Conservation (phyloP, 805 yeast genomes). For the Cyberlindnera suaveolens region DNA sequence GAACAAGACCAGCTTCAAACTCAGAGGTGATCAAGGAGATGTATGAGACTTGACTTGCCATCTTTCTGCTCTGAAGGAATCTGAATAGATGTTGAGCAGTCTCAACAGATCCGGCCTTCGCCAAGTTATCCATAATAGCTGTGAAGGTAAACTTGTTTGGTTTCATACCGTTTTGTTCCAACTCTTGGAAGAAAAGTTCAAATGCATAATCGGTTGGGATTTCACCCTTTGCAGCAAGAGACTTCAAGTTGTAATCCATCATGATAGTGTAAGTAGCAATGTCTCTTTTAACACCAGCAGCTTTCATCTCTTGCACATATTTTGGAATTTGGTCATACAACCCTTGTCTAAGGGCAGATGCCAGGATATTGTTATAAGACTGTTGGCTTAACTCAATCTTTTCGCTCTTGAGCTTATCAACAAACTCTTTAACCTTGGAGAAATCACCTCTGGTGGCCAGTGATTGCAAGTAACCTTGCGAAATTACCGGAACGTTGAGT, state of each 20-base stretch:
- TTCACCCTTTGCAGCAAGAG: conserved; percentile 36
- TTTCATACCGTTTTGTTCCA: conserved; percentile 32
- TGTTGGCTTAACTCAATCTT: conserved; percentile 38
- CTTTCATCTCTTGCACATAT: conserved; percentile 41
- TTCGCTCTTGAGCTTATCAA: conserved; percentile 13
- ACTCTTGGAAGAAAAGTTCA: conserved; percentile 33
- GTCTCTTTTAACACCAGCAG: conserved; percentile 42
- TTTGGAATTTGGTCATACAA: conserved; percentile 41
- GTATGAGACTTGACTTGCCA: conserved; percentile 33
- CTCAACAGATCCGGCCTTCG: conserved; percentile 39
- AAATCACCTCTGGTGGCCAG: conserved; percentile 11
- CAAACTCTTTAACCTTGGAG: conserved; percentile 7
- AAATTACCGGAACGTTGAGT: conserved; percentile 27
- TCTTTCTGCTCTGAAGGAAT: conserved; percentile 29
- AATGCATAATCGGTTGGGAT: conserved; percentile 33
- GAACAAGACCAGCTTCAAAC: conserved; percentile 34
- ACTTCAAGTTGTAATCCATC: conserved; percentile 47
- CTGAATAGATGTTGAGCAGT: conserved; percentile 49
- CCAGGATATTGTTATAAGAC: conserved; percentile 48
- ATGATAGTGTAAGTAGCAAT: conserved; percentile 57
- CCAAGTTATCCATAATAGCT: conserved; percentile 47
- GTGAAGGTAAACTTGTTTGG: conserved; percentile 43
- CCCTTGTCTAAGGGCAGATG: conserved; percentile 32
- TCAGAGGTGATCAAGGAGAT: conserved; percentile 44
- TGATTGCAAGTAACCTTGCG: conserved; percentile 18